Evolutionary conservation across 1,139 yeast species (phyloP).

Genomic region (Debaryomycetaceae sp.): DNA sequence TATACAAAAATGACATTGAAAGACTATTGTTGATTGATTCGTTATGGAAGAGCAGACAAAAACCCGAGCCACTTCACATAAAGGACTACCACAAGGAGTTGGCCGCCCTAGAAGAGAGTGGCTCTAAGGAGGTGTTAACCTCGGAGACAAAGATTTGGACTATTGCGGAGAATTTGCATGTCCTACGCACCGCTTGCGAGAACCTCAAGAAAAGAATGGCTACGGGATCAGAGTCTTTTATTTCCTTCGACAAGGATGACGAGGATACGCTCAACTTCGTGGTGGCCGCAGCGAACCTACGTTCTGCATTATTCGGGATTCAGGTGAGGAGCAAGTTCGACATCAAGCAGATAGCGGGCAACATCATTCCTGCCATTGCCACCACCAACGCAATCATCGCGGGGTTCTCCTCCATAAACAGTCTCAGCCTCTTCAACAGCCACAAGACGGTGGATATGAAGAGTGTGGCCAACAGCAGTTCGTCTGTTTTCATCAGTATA

Average conservation of each 20-base stretch:
- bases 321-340: conserved; percentile 78
- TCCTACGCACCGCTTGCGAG: conserved; percentile 50
- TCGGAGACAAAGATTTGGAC: conserved; percentile 67
- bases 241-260: conserved; percentile 91
- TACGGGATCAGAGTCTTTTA: conserved; percentile 41
- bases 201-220: conserved; percentile 49
- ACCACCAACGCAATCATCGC: conserved; percentile 96
- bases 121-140: conserved; percentile 20
- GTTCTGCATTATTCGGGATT: conserved; percentile 72
- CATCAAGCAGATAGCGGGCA: conserved; percentile 92
- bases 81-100: conserved; percentile 15
- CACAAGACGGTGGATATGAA: conserved; percentile 17
- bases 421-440: conserved; percentile 50
- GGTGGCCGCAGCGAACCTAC: conserved; percentile 78
- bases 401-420: conserved; percentile 77
- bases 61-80: conserved; percentile 61
- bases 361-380: conserved; percentile 97
- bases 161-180: conserved; percentile 58
- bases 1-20: conserved; percentile 69
- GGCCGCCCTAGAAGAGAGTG: conserved; percentile 8
- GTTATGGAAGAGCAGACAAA: conserved; percentile 69
- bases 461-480: conserved; percentile 22
- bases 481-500: conserved; percentile 64
- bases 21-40: conserved; percentile 68
- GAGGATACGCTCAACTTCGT: conserved; percentile 87